Conservation (phyloP, 305 asterid species). For the Fraxinus albicans region DNA sequence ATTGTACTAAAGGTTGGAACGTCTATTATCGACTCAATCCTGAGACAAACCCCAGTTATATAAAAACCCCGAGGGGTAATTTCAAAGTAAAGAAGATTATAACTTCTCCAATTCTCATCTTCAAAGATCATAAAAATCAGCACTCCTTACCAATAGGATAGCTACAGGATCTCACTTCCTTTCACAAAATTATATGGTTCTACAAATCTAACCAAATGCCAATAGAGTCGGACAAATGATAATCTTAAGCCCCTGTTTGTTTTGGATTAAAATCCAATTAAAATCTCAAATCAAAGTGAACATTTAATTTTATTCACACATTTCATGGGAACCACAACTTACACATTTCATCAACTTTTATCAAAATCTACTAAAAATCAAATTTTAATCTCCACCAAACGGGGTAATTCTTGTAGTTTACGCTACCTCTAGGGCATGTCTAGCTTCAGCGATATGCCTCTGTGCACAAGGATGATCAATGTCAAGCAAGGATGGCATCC, state of each 20-base stretch:
- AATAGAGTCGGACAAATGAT: conserved; percentile 12
- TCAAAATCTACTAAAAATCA: no score
- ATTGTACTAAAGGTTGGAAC: neutral
- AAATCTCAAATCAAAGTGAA: no score
- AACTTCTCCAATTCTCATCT: neutral
- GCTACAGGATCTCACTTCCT: neutral
- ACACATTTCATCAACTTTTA: no score
- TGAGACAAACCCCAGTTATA: neutral
- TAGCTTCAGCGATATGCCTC: conserved; percentile 85
- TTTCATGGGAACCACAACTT: no score
- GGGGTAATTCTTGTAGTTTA: neutral
- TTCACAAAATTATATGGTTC: neutral
- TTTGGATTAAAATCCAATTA: no score
- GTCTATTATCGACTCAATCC: neutral
- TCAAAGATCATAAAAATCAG: neutral
- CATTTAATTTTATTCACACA: no score
- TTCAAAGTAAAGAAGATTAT: neutral
- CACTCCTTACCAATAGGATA: conserved; percentile 1
- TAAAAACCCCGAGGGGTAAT: neutral
- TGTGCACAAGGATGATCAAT: conserved; percentile 95
- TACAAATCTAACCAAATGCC: neutral
- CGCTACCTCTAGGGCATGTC: conserved; percentile 71
- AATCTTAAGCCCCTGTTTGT: neutral
- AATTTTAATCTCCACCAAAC: no score
- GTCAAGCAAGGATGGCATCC: conserved; percentile 93